These are phyloP conservation scores for Alternaria ethzedia DNA, from an alignment of 2,329 filamentous ascomycete genomes.

Conservation along the genomic window DNA sequence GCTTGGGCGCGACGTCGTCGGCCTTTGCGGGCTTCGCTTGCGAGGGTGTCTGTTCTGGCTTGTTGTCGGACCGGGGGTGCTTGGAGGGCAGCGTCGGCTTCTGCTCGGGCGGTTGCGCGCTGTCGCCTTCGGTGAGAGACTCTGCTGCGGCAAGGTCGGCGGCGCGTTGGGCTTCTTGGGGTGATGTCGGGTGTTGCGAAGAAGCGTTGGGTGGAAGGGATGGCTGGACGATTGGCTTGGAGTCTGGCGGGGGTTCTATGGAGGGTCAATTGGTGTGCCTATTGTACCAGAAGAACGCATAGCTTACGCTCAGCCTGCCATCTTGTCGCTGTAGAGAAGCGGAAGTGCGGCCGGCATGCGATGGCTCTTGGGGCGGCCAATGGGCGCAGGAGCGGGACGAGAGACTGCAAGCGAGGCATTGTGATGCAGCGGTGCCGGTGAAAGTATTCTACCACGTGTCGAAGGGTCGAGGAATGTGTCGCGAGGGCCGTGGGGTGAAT, in stretches of 20 bases:
- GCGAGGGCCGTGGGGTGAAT: constrained; percentile 4
- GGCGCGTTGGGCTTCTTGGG: constrained; percentile 34
- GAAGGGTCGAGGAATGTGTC: not conserved
- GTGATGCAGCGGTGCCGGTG: not conserved
- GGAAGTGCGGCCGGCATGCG: constrained; percentile 48
- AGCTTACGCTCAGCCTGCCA: constrained; percentile 37
- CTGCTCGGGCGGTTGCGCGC: constrained; percentile 30
- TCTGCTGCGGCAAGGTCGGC: constrained; percentile 43
- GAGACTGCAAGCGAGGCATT: constrained; percentile 47
- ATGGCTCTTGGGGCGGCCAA: constrained; percentile 46
- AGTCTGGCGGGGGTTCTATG: constrained; percentile 31
- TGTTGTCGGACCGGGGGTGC: constrained; percentile 10
- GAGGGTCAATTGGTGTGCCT: not conserved
- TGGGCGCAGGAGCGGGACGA: constrained; percentile 51
- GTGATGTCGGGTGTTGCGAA: constrained; percentile 39
- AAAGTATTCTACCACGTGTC: not conserved
- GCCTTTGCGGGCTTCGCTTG: constrained; percentile 7
- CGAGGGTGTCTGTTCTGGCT: constrained; percentile 6
- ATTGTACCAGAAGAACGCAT: not conserved
- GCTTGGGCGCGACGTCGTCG: not conserved
- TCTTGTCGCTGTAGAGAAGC: constrained; percentile 48
- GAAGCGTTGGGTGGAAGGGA: constrained; percentile 29
- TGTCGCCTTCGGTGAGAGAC: constrained; percentile 43
- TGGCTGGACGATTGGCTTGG: constrained; percentile 30
- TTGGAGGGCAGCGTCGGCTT: constrained; percentile 33